Evolutionary conservation across 2,329 filamentous ascomycete genomes (phyloP), one percentile per base, ranked within the genome.

Genomic region (Arthrobotrys sinensis): DNA sequence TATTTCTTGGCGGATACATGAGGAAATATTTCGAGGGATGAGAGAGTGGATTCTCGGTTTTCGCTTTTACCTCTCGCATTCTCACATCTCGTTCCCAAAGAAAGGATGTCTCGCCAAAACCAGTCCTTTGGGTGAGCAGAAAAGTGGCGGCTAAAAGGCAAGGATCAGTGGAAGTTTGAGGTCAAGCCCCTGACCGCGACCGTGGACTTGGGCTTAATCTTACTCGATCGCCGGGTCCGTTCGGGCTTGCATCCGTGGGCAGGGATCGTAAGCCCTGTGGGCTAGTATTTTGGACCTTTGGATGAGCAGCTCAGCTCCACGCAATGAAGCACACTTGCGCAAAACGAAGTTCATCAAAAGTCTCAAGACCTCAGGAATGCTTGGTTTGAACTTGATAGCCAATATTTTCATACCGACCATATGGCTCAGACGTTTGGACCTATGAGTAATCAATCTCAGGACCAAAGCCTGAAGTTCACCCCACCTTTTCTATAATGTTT

Each of bases 201-300:
- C 66, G 66, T 77, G 73, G 73, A 65, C 66, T 70, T 77, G 67
- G 67, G 72, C 72, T 69, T 76, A 76, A 76, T 69, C 66, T 71
- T 77, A 70, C 65, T 76, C 34, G 73, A 77, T 77, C 73, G 66
- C 73, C 73, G 73, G 73, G 73, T 66, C 48, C 66, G 60, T 71
- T 71, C 66, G 73, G 73, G 73, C 73, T 77, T 77, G 73, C 66
- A 77, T 68, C 73, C 62, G 72, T 76, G 65, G 57, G 65, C 72
- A 71, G 66, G 73, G 73, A 71, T 71, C 12, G 40, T 48, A 62
- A 64, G 45, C 46, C 48, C 72, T 53, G 46, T 53, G 64, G 50
- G 11, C 48, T 64, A 40, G 52, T 46, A 68, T 52, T 68, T 32
- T 53, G 28, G 21, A 53, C 34, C 40, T 68, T 43, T 43, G 64